These are phyloP conservation scores for Boletus rufocinnamomeus DNA, from an alignment of 768 basidiomycete genomes.

Conservation along the genomic window DNA sequence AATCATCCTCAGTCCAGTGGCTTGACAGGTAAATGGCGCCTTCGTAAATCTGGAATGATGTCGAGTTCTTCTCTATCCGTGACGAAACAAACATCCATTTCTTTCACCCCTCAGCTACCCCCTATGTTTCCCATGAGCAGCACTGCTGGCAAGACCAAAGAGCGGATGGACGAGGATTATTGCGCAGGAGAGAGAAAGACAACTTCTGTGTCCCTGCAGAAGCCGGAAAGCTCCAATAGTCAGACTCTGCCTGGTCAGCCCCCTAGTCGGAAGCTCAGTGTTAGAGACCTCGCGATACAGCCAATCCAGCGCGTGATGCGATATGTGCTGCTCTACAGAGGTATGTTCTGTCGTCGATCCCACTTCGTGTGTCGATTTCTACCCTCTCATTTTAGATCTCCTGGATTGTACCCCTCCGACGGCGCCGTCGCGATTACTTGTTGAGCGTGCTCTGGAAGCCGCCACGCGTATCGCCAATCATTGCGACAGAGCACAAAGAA, in stretches of 20 bases:
- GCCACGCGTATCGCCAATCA: constrained; percentile 58
- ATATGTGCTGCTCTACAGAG: constrained; percentile 62
- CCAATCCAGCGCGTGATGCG: constrained; percentile 66
- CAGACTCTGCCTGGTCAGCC: not conserved
- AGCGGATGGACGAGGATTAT: constrained; percentile 7
- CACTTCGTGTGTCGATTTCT: not conserved
- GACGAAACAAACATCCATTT: constrained; percentile 8
- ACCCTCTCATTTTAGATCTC: constrained; percentile 43
- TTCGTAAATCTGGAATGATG: constrained; percentile 21
- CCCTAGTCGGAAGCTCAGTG: constrained; percentile 29
- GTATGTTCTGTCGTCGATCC: constrained; percentile 36
- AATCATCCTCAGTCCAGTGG: constrained; percentile 14
- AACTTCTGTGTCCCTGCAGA: not conserved
- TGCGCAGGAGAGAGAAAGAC: constrained; percentile 1
- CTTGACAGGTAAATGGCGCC: constrained; percentile 25
- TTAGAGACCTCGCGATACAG: constrained; percentile 63
- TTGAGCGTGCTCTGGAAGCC: constrained; percentile 59
- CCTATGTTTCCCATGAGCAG: constrained; percentile 12
- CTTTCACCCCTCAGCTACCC: constrained; percentile 14
- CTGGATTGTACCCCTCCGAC: constrained; percentile 49
- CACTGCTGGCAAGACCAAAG: constrained; percentile 6
- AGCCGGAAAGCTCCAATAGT: not conserved
- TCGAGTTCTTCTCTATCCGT: constrained; percentile 8
- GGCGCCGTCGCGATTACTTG: constrained; percentile 51
- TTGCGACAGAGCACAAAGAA: constrained; percentile 62